A percentile compares a stretch with the other conserved stretches of the same genome.
Evolutionary conservation across 306 rosid genomes (phyloP).

Genomic region (Cicer bijugum): DNA sequence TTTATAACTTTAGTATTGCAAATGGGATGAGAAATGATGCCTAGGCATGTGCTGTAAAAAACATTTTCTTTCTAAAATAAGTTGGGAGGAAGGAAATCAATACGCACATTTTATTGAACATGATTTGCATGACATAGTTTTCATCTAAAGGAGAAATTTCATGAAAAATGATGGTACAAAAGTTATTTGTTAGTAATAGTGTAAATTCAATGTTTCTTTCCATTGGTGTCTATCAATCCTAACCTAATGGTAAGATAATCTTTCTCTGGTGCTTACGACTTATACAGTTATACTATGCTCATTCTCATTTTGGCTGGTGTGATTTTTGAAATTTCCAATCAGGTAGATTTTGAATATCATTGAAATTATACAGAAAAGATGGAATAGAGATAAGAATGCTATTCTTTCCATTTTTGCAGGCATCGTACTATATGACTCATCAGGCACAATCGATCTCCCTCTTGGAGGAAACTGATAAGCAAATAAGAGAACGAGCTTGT

Average conservation of each 20-base stretch:
- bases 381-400: conserved; percentile 31
- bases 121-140: conserved; percentile 17
- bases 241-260: background rate
- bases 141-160: conserved; percentile 27
- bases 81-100: conserved; percentile 13
- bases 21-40: conserved; percentile 19
- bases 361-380: conserved; percentile 34
- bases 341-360: conserved; percentile 20
- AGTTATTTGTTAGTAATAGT: background rate
- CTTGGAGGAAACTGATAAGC: conserved; percentile 76
- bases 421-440: conserved; percentile 82
- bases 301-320: conserved; percentile 19
- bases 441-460: conserved; percentile 49
- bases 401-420: conserved; percentile 58
- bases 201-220: conserved; percentile 27
- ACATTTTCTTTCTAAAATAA: conserved; percentile 19
- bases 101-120: background rate
- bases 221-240: background rate
- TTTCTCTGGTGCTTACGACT: conserved; percentile 9
- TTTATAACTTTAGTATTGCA: conserved; percentile 13
- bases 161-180: conserved; percentile 1
- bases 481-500: conserved; percentile 63
- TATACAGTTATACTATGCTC: conserved; percentile 6
- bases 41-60: conserved; percentile 4
- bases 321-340: conserved; percentile 19